phyloP scores from a whole-genome alignment of 192 early-diverging fungal genomes.

The Spizellomyces punctatus region DNA sequence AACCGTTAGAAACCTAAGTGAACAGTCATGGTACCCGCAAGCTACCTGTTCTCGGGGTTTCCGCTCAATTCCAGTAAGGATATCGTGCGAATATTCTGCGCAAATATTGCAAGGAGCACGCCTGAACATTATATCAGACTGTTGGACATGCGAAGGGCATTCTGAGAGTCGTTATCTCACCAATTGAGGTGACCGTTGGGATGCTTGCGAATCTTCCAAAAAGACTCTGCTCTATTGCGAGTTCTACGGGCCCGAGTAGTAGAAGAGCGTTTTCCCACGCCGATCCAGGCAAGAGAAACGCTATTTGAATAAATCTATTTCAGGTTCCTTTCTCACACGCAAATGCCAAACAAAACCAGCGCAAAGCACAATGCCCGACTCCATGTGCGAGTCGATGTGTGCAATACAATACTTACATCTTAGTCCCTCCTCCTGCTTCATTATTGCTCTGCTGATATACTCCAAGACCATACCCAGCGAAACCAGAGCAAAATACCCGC shows the following conservation, averaged over 20 bases:
- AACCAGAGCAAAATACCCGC: background rate
- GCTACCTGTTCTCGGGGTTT: background rate
- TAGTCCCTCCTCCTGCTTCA: conserved; percentile 52
- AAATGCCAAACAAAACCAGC: background rate
- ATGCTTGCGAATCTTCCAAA: background rate
- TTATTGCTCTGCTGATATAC: conserved; percentile 80
- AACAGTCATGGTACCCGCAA: background rate
- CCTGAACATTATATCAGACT: background rate
- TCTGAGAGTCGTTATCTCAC: background rate
- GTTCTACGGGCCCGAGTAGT: conserved; percentile 5
- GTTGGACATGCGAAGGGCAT: background rate
- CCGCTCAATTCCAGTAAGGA: conserved; percentile 2
- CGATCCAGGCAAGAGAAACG: conserved; percentile 3
- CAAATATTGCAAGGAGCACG: conserved; percentile 5
- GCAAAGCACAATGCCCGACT: background rate
- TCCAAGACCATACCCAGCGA: conserved; percentile 51
- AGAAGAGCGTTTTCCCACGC: background rate
- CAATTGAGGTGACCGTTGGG: conserved; percentile 14
- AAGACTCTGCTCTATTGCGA: background rate
- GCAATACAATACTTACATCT: conserved; percentile 10
- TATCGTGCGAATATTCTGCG: conserved; percentile 15
- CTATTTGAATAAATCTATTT: background rate
- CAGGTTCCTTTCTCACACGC: no score
- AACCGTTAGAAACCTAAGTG: background rate
- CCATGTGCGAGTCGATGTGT: background rate